These are phyloP conservation scores for Sphagnurus paluster DNA, from an alignment of 1,284 basidiomycete species.

Conservation along the genomic window DNA sequence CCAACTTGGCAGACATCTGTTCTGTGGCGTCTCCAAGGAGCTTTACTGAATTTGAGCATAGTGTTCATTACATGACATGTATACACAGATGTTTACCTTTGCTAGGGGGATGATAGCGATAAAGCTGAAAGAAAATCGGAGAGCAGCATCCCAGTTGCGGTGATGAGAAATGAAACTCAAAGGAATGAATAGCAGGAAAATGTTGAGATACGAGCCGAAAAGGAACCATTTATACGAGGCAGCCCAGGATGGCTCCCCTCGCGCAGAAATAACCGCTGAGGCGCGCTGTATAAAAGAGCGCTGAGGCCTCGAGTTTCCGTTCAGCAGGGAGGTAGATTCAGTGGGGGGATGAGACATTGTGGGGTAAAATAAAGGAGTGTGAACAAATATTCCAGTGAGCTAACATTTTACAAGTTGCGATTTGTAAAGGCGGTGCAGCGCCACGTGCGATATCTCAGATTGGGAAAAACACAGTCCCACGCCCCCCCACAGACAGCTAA, in stretches of 20 bases:
- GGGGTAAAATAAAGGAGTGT: conserved; percentile 8
- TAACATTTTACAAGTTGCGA: neutral
- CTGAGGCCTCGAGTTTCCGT: conserved; percentile 12
- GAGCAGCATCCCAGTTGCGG: conserved; percentile 75
- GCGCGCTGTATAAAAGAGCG: conserved; percentile 39
- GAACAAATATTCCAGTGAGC: neutral
- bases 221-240: conserved; percentile 68
- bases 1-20: conserved; percentile 77
- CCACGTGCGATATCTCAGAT: neutral
- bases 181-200: conserved; percentile 78
- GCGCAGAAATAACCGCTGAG: conserved; percentile 47
- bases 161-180: conserved; percentile 65
- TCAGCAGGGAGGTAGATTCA: conserved; percentile 47
- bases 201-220: conserved; percentile 73
- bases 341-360: conserved; percentile 21
- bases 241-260: conserved; percentile 62
- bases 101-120: conserved; percentile 87
- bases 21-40: conserved; percentile 87
- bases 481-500: no score
- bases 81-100: conserved; percentile 41
- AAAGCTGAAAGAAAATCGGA: conserved; percentile 84
- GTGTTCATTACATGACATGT: neutral
- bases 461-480: neutral
- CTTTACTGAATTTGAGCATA: conserved; percentile 30
- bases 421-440: neutral